These are phyloP conservation scores for Trichoderma erinaceum DNA, from an alignment of 495 filamentous ascomycete genomes.

Conservation along the genomic window DNA sequence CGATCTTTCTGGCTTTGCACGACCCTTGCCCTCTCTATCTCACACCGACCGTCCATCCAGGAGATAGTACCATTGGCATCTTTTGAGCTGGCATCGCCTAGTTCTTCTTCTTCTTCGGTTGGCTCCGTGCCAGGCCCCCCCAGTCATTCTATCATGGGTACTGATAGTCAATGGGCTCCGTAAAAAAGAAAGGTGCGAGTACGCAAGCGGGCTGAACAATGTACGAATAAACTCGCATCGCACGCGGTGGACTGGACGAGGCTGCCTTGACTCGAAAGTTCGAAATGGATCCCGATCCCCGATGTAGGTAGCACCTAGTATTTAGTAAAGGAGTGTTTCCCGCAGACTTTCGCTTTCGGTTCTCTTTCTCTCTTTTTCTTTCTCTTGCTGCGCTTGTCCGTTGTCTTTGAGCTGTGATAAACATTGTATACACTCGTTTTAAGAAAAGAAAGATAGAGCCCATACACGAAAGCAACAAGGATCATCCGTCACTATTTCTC, in stretches of 20 bases:
- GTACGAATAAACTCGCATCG: background rate
- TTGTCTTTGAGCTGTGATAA: conserved; percentile 10
- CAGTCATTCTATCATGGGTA: background rate
- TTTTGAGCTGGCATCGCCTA: background rate
- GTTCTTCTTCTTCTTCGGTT: background rate
- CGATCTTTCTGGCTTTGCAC: background rate
- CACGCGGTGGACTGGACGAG: background rate
- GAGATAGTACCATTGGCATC: background rate
- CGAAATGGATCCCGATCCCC: background rate
- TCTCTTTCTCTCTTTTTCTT: background rate
- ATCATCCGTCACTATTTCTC: background rate
- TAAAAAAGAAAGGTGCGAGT: background rate
- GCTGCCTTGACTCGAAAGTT: background rate
- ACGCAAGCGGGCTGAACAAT: background rate
- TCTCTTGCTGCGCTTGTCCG: conserved; percentile 5
- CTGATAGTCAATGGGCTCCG: background rate
- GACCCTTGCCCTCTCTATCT: background rate
- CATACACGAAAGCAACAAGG: background rate
- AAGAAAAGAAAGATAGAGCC: background rate
- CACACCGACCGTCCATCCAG: background rate
- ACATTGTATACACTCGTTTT: background rate
- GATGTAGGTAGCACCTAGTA: background rate
- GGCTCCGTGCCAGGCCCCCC: background rate
- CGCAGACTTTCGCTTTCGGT: background rate
- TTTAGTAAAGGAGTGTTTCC: conserved; percentile 5